These are phyloP conservation scores for Thielaviopsis populi DNA, from an alignment of 2,329 filamentous ascomycete species.

Conservation along the genomic window DNA sequence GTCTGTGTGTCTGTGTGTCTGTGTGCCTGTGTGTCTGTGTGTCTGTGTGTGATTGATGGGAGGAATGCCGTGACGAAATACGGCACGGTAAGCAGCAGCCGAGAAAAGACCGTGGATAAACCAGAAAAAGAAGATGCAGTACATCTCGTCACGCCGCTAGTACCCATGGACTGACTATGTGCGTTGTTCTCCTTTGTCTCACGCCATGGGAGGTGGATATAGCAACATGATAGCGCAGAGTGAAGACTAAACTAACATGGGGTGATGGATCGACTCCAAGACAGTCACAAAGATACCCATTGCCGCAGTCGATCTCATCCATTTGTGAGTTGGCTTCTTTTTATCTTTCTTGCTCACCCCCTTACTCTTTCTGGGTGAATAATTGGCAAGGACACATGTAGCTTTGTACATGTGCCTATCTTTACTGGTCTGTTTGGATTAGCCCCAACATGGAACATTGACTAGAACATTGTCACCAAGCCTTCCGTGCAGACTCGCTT, in stretches of 20 bases:
- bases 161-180: not conserved
- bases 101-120: not conserved
- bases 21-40: not conserved
- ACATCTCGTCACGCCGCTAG: not conserved
- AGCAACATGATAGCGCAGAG: not conserved
- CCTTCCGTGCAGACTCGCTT: not conserved
- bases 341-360: not conserved
- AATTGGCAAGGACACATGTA: not conserved
- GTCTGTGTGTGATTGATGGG: not conserved
- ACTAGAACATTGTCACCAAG: slow-evolving; percentile 2
- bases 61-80: not conserved
- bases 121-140: not conserved
- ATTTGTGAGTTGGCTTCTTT: not conserved
- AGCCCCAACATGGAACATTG: not conserved
- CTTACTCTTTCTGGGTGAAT: not conserved
- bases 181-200: not conserved
- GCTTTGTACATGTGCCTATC: not conserved
- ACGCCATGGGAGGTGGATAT: not conserved
- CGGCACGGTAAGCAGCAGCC: not conserved
- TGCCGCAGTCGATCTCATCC: not conserved
- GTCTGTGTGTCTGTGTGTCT: not conserved
- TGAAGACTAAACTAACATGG: not conserved
- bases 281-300: not conserved
- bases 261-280: not conserved
- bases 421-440: not conserved